Percentiles rank a stretch among this genome's conserved stretches.
phyloP scores from a whole-genome alignment of 2,329 filamentous ascomycete species.

The Tolypocladium ovalisporum region DNA sequence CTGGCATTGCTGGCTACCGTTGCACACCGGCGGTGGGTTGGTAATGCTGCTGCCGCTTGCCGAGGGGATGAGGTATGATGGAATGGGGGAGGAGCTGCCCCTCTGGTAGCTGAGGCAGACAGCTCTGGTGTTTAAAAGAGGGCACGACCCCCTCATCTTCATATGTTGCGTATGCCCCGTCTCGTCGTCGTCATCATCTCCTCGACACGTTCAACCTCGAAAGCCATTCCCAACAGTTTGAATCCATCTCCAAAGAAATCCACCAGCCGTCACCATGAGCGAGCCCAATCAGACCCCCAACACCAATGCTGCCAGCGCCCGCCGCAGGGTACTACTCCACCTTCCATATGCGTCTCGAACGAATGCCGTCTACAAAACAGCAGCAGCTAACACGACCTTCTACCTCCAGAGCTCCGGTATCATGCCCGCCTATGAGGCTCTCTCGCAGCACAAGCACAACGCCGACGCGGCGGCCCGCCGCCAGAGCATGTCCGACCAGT shows the following conservation, averaged over 20 bases:
- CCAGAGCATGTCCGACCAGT: slow-evolving; percentile 44
- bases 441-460: slow-evolving; percentile 39
- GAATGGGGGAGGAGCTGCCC: background rate
- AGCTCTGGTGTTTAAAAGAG: background rate
- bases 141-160: background rate
- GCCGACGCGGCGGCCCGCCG: slow-evolving; percentile 35
- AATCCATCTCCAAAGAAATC: background rate
- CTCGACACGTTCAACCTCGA: background rate
- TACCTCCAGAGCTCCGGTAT: slow-evolving; percentile 31
- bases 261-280: slow-evolving; percentile 14
- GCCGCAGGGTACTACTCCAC: slow-evolving; percentile 18
- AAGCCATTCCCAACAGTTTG: background rate
- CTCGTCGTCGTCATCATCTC: background rate
- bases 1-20: no score
- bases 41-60: background rate
- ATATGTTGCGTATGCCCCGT: background rate
- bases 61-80: background rate
- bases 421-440: slow-evolving; percentile 36
- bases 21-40: background rate
- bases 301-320: slow-evolving; percentile 10
- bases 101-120: background rate
- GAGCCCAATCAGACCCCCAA: slow-evolving; percentile 13
- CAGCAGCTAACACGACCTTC: background rate
- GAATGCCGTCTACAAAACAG: no score
- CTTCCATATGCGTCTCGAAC: background rate